These are phyloP conservation scores for Scenedesmus sp. DNA, from an alignment of 163 green algal genomes.

Conservation along the genomic window DNA sequence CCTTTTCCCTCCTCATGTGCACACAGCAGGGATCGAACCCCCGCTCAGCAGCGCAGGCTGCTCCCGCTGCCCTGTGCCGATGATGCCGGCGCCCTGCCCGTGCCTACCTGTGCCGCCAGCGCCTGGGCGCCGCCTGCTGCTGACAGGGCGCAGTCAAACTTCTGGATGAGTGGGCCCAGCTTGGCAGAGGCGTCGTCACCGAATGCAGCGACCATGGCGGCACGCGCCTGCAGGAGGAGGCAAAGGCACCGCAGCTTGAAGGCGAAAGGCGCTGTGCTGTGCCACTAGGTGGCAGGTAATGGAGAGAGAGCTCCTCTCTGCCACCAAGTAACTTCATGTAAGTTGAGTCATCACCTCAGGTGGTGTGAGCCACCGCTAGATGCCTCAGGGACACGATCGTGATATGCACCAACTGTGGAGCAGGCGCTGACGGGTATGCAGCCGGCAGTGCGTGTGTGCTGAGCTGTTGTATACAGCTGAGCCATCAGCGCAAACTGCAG, in stretches of 20 bases:
- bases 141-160: not conserved
- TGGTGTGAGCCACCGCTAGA: too few species aligned
- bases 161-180: slow-evolving; percentile 57
- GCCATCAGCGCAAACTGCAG: slow-evolving; percentile 68
- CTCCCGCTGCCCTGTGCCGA: not conserved
- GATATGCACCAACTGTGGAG: too few species aligned
- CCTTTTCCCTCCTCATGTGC: too few species aligned
- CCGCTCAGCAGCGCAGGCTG: too few species aligned
- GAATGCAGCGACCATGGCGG: slow-evolving; percentile 66
- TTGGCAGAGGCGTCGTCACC: slow-evolving; percentile 68
- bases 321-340: too few species aligned
- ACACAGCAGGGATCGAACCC: too few species aligned
- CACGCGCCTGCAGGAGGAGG: slow-evolving; percentile 47
- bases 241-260: not conserved
- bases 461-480: too few species aligned
- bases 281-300: not conserved
- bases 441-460: too few species aligned
- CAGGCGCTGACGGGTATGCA: too few species aligned
- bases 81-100: not conserved
- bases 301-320: too few species aligned
- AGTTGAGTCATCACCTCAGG: too few species aligned
- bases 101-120: slow-evolving; percentile 18
- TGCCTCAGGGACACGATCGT: too few species aligned
- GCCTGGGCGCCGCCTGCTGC: slow-evolving; percentile 37
- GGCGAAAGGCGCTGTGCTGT: not conserved